Base-by-base conservation (phyloP, 2,329 filamentous ascomycete species). In the Diaporthe nobilis region DNA sequence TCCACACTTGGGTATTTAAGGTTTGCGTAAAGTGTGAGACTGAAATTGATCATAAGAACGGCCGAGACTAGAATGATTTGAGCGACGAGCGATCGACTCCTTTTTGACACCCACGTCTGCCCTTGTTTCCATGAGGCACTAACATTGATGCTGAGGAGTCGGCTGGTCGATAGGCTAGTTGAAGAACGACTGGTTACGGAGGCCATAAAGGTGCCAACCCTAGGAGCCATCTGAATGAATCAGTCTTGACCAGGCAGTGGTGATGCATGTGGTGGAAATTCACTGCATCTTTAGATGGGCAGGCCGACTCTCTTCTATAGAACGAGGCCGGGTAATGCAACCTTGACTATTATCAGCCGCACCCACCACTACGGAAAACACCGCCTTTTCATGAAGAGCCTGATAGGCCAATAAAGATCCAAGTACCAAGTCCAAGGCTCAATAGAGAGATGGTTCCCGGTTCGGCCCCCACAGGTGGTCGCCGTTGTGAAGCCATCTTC, bases 51-150 rank as follows among this genome's bases (percentile, higher is more conserved):
- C 31, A 79, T 34, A 13, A 81, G 77, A 3, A 81, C 76, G 67
- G 80, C n/a, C 28, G 78, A 10, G 78, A 85, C 77, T 47, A 80
- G 8, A 28, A 79, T 31, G 4, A 80, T 78, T 47, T 81, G 79
- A 12, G 81, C 3, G n/a, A 79, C 39, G 3, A 81, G 74, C 2
- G 77, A 78, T 13, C 72, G 77, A n/a, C 78, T 78, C 28, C 80
- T 68, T 31, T 76, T 74, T 4, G 78, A 80, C 1, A 77, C 39
- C 72, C 78, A 79, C 28, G 78, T 79, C 20, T 77, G 77, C 70
- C 73, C 73, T 47, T 57, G 57, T 42, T 60, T 60, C 57, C 57
- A 60, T n/a, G 57, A 60, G 31, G 34, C 34, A 3, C 57, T 39
- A 10, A 60, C 22, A 25, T 58, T 20, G 31, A 58, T 58, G 31